These are phyloP conservation scores for Fomitopsis betulina DNA, from an alignment of 1,284 basidiomycete genomes.

Conservation along the genomic window DNA sequence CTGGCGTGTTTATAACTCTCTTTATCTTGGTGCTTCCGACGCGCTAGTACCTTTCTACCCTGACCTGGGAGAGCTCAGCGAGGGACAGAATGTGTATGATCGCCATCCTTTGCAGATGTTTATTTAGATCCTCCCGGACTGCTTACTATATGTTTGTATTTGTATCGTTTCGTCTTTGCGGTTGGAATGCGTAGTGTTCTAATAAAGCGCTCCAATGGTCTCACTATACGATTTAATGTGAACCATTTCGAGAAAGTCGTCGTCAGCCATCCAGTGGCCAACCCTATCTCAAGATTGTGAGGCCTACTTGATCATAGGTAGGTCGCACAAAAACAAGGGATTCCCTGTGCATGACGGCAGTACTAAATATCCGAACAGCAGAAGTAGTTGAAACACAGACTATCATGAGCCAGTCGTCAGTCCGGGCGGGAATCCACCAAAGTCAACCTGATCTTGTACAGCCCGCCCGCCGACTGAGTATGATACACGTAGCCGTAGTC, in stretches of 20 bases:
- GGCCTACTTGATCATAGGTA: no score
- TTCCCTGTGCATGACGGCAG: background rate
- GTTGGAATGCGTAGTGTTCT: background rate
- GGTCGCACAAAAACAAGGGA: background rate
- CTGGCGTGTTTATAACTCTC: slow-evolving; percentile 90
- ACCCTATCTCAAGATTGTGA: no score
- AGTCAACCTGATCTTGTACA: slow-evolving; percentile 93
- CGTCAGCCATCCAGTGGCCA: no score
- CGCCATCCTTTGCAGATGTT: slow-evolving; percentile 82
- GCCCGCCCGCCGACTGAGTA: slow-evolving; percentile 66
- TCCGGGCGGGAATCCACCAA: slow-evolving; percentile 82
- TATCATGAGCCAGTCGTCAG: slow-evolving; percentile 45
- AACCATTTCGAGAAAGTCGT: background rate
- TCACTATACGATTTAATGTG: background rate
- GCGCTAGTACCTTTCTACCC: slow-evolving; percentile 95
- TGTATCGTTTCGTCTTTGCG: background rate
- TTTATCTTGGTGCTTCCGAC: slow-evolving; percentile 87
- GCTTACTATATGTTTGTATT: slow-evolving; percentile 10
- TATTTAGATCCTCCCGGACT: slow-evolving; percentile 40
- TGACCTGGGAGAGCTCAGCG: slow-evolving; percentile 80
- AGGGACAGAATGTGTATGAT: slow-evolving; percentile 86
- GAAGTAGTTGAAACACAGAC: slow-evolving; percentile 4
- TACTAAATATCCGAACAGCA: slow-evolving; percentile 14
- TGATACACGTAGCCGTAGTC: slow-evolving; percentile 83
- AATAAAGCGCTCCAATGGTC: background rate